phyloP scores from a whole-genome alignment of 768 basidiomycete species.

The Sporobolomyces roseus region DNA sequence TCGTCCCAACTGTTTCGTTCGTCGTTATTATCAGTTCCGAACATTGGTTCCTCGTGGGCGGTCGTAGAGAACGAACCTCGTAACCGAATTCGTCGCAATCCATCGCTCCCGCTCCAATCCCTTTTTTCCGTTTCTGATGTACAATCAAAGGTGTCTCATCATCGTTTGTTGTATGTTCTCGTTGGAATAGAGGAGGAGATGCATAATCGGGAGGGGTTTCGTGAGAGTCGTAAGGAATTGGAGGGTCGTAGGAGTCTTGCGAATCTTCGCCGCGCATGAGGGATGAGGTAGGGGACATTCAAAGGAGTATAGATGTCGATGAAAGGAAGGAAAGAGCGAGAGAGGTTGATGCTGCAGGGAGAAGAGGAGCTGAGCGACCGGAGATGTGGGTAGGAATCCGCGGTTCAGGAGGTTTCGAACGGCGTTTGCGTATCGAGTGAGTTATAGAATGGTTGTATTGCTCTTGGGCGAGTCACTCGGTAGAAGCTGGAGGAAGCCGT shows the following conservation, averaged over 20 bases:
- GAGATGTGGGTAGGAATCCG: background rate
- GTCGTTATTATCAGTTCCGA: background rate
- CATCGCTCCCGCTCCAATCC: background rate
- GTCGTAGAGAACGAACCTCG: slow-evolving; percentile 9
- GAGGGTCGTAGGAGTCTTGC: slow-evolving; percentile 3
- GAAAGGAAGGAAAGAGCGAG: background rate
- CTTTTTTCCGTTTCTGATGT: background rate
- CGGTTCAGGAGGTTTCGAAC: background rate
- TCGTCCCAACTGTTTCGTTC: slow-evolving; percentile 7
- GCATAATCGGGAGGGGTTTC: background rate
- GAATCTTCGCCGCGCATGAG: background rate
- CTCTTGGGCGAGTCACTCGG: background rate
- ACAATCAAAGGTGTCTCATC: background rate
- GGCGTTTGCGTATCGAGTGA: background rate
- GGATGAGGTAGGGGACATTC: background rate
- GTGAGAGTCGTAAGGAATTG: background rate
- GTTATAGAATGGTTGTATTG: no score
- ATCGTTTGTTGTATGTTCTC: no score
- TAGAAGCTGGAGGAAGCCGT: background rate
- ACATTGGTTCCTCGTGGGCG: background rate
- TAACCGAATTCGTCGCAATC: slow-evolving; percentile 3
- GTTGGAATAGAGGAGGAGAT: background rate
- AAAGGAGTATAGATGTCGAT: no score
- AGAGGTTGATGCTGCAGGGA: background rate
- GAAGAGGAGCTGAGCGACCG: background rate